Evolutionary conservation across 192 early-diverging fungal genomes (phyloP).

Genomic region (Paraglomus occultum): DNA sequence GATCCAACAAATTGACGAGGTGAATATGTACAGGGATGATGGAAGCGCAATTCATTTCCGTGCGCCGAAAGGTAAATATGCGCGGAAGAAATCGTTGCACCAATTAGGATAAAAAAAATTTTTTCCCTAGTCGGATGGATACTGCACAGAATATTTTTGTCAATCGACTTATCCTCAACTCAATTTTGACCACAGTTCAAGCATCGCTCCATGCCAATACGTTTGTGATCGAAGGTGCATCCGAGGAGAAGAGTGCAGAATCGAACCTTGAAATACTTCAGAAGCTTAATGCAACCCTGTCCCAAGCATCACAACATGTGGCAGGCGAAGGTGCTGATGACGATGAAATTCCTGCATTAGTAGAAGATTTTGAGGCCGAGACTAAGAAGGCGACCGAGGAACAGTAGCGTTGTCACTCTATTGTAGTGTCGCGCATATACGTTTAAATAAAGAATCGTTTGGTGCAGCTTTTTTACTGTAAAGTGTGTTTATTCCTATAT

Average conservation of each 20-base stretch:
- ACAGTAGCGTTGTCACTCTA: neutral
- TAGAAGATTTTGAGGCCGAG: conserved; percentile 64
- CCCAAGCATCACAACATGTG: conserved; percentile 81
- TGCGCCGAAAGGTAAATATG: conserved; percentile 73
- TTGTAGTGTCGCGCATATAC: no score
- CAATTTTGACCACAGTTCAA: conserved; percentile 16
- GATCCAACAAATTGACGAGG: conserved; percentile 87
- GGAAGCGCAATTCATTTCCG: conserved; percentile 91
- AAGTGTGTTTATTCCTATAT: no score
- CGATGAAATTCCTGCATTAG: conserved; percentile 95
- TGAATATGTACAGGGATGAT: conserved; percentile 98
- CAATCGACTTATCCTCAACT: neutral
- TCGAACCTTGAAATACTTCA: conserved; percentile 75
- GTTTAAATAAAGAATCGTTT: no score
- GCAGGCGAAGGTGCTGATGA: conserved; percentile 77
- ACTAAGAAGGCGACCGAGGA: conserved; percentile 11
- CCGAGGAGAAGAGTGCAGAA: conserved; percentile 82
- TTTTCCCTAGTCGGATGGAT: neutral
- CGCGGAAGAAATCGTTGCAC: neutral
- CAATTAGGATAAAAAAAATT: neutral
- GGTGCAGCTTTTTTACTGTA: no score
- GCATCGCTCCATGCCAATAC: conserved; percentile 78
- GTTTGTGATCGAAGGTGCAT: conserved; percentile 87
- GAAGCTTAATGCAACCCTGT: conserved; percentile 82
- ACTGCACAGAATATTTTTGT: neutral